Evolutionary conservation across 2,329 filamentous ascomycete species (phyloP).

Genomic region (Epichloe sibirici): DNA sequence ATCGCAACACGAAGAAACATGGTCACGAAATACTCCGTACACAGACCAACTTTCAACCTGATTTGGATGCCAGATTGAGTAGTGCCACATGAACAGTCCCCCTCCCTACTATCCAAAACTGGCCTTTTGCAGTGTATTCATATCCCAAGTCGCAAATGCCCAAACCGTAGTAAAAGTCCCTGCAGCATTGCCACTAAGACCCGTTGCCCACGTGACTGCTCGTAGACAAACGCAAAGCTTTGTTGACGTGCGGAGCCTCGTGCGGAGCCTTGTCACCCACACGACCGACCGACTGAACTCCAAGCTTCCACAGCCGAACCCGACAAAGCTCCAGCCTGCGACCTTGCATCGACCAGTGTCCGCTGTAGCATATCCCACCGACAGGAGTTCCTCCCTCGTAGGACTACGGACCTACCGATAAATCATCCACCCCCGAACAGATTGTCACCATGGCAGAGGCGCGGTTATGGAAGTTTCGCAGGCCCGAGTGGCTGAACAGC

Average conservation of each 20-base stretch:
- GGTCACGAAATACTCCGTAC: too few species aligned
- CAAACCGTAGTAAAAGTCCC: not conserved
- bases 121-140: too few species aligned
- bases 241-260: constrained; percentile 11
- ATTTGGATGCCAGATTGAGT: too few species aligned
- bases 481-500: constrained; percentile 55
- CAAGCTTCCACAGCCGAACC: not conserved
- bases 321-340: constrained; percentile 10
- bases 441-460: constrained; percentile 44
- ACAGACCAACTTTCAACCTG: too few species aligned
- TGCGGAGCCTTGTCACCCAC: constrained; percentile 15
- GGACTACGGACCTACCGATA: not conserved
- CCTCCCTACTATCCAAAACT: too few species aligned
- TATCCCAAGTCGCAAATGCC: too few species aligned
- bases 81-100: too few species aligned
- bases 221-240: not conserved
- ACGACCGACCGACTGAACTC: too few species aligned
- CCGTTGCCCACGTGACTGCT: not conserved
- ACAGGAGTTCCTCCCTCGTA: not conserved
- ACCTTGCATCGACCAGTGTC: not conserved
- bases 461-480: constrained; percentile 54
- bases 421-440: not conserved
- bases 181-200: not conserved
- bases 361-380: not conserved
- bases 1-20: not conserved